Conservation (phyloP, 306 rosid species). For the Biancaea sappan region DNA sequence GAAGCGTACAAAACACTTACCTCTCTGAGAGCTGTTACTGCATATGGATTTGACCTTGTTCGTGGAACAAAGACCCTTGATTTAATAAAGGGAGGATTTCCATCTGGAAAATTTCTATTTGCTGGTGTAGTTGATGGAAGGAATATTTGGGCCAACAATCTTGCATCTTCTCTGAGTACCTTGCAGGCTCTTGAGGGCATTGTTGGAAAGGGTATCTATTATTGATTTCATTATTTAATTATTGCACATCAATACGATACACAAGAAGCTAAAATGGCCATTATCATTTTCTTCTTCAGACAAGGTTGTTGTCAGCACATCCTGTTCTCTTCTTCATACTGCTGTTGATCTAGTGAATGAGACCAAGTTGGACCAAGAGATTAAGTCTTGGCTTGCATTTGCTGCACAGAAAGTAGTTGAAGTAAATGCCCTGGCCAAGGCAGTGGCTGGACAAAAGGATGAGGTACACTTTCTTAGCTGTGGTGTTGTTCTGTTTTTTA, state of each 20-base stretch:
- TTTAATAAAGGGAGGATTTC: constrained; percentile 57
- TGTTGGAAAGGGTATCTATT: constrained; percentile 56
- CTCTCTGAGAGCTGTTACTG: constrained; percentile 58
- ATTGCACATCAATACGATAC: constrained; percentile 5
- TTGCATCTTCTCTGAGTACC: constrained; percentile 50
- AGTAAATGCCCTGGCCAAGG: constrained; percentile 70
- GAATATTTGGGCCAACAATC: constrained; percentile 69
- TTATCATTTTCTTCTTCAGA: constrained; percentile 35
- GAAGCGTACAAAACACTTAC: constrained; percentile 56
- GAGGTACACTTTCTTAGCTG: constrained; percentile 39
- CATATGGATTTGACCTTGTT: constrained; percentile 62
- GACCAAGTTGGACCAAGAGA: constrained; percentile 56
- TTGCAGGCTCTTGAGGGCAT: constrained; percentile 46
- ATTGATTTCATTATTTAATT: not conserved
- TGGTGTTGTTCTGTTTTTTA: not conserved
- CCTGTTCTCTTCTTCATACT: constrained; percentile 74
- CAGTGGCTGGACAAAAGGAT: constrained; percentile 54
- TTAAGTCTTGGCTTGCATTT: constrained; percentile 71
- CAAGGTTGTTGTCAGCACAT: constrained; percentile 59
- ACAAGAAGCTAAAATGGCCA: constrained; percentile 6
- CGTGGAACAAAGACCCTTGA: constrained; percentile 64
- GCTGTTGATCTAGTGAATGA: constrained; percentile 66
- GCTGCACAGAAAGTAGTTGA: constrained; percentile 67
- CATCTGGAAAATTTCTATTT: constrained; percentile 57
- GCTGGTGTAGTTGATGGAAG: constrained; percentile 77